phyloP scores from a whole-genome alignment of 2,329 filamentous ascomycete species.

The Apiospora rasikravindrae region DNA sequence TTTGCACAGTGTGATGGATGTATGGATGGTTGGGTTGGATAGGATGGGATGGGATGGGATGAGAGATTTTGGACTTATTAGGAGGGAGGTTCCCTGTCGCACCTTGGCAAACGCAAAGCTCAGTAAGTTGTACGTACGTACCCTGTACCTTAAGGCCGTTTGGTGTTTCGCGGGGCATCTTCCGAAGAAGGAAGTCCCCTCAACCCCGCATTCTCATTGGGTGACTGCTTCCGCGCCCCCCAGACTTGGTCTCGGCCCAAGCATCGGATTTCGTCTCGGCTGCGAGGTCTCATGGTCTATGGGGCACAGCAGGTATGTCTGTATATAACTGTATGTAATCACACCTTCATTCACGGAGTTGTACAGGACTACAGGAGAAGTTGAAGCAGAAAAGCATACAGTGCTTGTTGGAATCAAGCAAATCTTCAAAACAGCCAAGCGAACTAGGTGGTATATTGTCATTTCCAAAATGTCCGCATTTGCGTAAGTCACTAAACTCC shows the following conservation, averaged over 20 bases:
- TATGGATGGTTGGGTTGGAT: background rate
- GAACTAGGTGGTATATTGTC: too few relatives aligned
- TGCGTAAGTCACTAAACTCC: conserved; percentile 27
- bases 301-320: background rate
- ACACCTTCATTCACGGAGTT: too few relatives aligned
- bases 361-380: background rate
- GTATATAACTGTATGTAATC: background rate
- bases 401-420: background rate
- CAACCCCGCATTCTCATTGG: background rate
- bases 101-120: too few relatives aligned
- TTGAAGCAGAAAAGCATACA: background rate
- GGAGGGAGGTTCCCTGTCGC: background rate
- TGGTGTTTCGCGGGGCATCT: background rate
- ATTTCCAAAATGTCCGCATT: conserved; percentile 32
- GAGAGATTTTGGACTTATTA: background rate
- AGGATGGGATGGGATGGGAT: background rate
- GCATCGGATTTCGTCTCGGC: conserved; percentile 7
- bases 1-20: conserved; percentile 22
- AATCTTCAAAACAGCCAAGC: background rate
- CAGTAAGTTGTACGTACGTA: background rate
- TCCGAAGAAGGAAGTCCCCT: background rate
- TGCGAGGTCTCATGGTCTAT: conserved; percentile 10
- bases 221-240: background rate
- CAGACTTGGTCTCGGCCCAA: background rate
- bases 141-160: background rate